A percentile compares a stretch with the other conserved stretches of the same genome.
Conservation (phyloP, 129 eudicot species). For the Ambrosia artemisiifolia region DNA sequence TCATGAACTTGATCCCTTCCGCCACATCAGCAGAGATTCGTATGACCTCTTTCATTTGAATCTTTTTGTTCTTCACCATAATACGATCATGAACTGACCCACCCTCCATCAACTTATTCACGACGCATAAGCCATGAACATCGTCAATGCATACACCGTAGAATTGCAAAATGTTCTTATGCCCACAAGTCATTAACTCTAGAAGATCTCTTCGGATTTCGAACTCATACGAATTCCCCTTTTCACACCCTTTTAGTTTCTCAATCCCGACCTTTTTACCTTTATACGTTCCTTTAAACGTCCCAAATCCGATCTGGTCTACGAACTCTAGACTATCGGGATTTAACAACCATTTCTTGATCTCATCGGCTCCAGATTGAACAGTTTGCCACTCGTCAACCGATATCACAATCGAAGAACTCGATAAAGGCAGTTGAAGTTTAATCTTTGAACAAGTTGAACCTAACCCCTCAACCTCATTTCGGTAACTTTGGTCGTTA, state of each 20-base stretch:
- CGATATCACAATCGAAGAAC: conserved; percentile 59
- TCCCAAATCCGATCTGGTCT: conserved; percentile 66
- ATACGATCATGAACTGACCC: conserved; percentile 82
- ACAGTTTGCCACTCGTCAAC: conserved; percentile 99
- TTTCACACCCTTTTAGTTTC: conserved; percentile 96
- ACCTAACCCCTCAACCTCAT: conserved; percentile 49
- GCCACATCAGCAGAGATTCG: conserved; percentile 79
- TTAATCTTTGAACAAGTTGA: conserved; percentile 33
- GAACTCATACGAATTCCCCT: conserved; percentile 82
- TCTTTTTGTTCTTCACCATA: conserved; percentile 67
- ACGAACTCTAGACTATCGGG: conserved; percentile 72
- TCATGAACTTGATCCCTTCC: conserved; percentile 92
- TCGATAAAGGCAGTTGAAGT: conserved; percentile 61
- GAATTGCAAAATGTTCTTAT: conserved; percentile 76
- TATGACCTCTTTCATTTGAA: conserved; percentile 67
- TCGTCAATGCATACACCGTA: conserved; percentile 84
- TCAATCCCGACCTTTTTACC: conserved; percentile 82
- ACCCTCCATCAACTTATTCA: conserved; percentile 91
- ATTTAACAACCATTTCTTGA: conserved; percentile 78
- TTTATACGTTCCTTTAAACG: conserved; percentile 78
- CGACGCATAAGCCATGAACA: conserved; percentile 83
- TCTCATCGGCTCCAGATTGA: conserved; percentile 66
- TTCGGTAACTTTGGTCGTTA: conserved; percentile 44
- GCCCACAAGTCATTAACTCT: conserved; percentile 98
- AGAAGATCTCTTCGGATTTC: conserved; percentile 73